Evolutionary conservation across 371 early-diverging fungal genomes (phyloP), one percentile per base, ranked within the genome.

Genomic region (Mortierella sp.): DNA sequence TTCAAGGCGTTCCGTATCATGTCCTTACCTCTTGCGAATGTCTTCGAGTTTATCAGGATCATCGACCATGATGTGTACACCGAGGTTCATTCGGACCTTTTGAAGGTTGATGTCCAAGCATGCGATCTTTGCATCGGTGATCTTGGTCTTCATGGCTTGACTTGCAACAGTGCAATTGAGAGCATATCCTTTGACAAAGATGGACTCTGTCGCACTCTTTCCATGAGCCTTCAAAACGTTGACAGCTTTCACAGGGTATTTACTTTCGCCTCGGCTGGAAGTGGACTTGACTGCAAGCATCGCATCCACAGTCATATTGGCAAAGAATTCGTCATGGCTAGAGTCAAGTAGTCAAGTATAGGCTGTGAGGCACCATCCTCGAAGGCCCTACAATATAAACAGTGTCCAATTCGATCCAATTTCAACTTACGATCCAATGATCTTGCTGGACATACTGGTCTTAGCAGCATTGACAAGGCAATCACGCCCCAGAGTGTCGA

Each of bases 191-290:
- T 94, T 92, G 46, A 98, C 87, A 64, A 97, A 90, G 61, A 88
- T 85, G 49, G 94, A 93, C 78, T 99, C 99, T 55, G 89, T 89
- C 42, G 96, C 95, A 42, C 93, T 90, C 81, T 95, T 95, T 58
- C 99, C 99, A 80, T 99, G 98, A 28, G 98, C 98, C 85, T 99
- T 99, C 51, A 99, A 84, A 59, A 99, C 91, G 81, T 99, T 99
- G 78, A 99, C 95, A 45, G 98, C 94, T 80, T 97, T 96, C 78
- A 99, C 95, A 18, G 98, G 96, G 82, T 98, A 99, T 85, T 91
- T 93, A 56, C 87, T 82, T 62, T 97, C 98, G 63, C 96, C 96
- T 54, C 95, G 91, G 61, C 84, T 81, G 67, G 90, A 93, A 34
- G 89, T 86, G 31, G 90, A 86, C 82, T 98, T 98, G 66, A 99